phyloP scores from a whole-genome alignment of 768 basidiomycete genomes.

The Pleurotus giganteus region DNA sequence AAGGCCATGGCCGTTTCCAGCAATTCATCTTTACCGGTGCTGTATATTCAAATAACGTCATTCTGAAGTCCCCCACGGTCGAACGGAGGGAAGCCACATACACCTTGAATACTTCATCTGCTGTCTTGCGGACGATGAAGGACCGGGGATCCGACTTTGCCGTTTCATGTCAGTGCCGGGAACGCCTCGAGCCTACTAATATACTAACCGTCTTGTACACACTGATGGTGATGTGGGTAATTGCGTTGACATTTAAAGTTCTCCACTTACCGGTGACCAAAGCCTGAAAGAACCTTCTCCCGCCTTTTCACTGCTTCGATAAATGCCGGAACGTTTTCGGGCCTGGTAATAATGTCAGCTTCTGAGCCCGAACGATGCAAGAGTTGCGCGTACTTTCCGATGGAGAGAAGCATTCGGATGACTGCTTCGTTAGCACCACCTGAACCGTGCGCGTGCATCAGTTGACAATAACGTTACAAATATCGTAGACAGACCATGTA shows the following conservation, averaged over 20 bases:
- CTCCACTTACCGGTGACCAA: constrained; percentile 71
- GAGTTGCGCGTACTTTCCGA: constrained; percentile 60
- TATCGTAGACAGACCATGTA: constrained; percentile 49
- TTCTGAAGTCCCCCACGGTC: not conserved
- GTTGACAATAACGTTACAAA: not conserved
- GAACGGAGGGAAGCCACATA: constrained; percentile 29
- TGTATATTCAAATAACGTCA: constrained; percentile 25
- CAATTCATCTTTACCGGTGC: constrained; percentile 83
- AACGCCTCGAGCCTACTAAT: not conserved
- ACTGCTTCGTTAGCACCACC: constrained; percentile 94
- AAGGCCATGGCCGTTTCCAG: constrained; percentile 88
- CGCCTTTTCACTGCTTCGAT: constrained; percentile 85
- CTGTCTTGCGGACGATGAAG: constrained; percentile 86
- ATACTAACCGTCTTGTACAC: constrained; percentile 71
- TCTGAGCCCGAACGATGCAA: no score
- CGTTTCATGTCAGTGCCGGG: constrained; percentile 9
- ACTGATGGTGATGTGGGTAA: constrained; percentile 22
- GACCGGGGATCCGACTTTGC: constrained; percentile 84
- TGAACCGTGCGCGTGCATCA: constrained; percentile 16
- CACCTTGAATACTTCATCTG: constrained; percentile 91
- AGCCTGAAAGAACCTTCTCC: constrained; percentile 87
- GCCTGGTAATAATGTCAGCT: constrained; percentile 35
- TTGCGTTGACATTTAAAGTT: not conserved
- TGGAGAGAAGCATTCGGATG: constrained; percentile 88
- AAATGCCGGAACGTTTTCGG: constrained; percentile 82